Evolutionary conservation across 306 rosid genomes (phyloP).

Genomic region (Vigna radiata): DNA sequence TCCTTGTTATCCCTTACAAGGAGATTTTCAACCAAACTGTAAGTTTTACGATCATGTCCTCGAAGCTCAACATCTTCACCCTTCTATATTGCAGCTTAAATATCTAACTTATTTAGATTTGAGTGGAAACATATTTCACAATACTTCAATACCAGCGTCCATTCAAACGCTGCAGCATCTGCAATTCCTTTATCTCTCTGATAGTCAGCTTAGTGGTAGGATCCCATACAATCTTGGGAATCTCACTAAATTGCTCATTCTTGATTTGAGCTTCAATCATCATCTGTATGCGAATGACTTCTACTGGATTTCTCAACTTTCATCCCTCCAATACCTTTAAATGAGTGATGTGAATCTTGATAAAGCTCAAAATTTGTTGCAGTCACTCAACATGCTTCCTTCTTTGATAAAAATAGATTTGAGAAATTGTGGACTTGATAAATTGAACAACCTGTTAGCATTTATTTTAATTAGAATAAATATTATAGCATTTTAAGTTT

Average conservation of each 20-base stretch:
- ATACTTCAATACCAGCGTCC: conserved; percentile 25
- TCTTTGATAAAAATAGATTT: no score
- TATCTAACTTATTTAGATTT: conserved; percentile 43
- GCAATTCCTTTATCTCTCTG: conserved; percentile 30
- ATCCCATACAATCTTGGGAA: conserved; percentile 37
- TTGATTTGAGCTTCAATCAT: neutral
- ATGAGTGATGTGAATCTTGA: no score
- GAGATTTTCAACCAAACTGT: neutral
- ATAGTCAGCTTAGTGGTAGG: conserved; percentile 17
- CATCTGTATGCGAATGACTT: no score
- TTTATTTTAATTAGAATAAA: no score
- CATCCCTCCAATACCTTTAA: no score
- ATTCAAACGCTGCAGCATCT: conserved; percentile 11
- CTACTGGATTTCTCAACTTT: no score
- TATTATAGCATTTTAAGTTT: no score
- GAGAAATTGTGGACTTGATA: no score
- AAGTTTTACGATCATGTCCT: neutral
- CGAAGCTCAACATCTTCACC: conserved; percentile 3
- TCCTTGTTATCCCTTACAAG: conserved; percentile 24
- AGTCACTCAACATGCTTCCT: no score
- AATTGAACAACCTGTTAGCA: no score
- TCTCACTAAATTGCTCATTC: conserved; percentile 36
- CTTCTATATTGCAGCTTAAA: conserved; percentile 26
- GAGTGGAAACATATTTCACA: conserved; percentile 40
- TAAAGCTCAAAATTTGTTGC: no score